Evolutionary conservation across 345 rosid species (phyloP), one percentile per base, ranked within the genome.

Genomic region (Euphorbia pulcherrima): DNA sequence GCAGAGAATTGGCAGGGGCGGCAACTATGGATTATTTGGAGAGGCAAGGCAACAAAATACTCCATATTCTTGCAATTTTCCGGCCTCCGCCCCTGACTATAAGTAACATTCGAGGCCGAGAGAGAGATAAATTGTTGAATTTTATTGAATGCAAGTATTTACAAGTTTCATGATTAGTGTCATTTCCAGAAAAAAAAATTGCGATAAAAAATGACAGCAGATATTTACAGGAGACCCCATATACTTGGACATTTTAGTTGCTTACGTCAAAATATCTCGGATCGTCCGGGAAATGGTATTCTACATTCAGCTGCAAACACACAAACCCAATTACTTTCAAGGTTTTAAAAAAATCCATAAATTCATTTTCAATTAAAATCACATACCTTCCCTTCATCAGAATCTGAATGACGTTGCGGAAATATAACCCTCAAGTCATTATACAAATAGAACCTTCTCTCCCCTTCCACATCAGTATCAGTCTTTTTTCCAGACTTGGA

Each of bases 341-440:
- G 50, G 12, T 14, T 2, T 29, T 41, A 29, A 18, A 24, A 23
- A 28, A 44, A 53, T 16, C 35, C 50, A 39, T 54, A 17, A 18
- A 16, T 47, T 44, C n/a, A 33, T 28, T 4, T 35, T 30, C 33
- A 66, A 44, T 40, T 28, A 62, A 70, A 47, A 51, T 33, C 82
- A 6, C 11, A 66, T 87, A 93, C 98, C 97, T 90, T 90, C 78
- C 98, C 96, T 83, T 93, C 98, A 64, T 93, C 98, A 33, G 89
- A 64, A 65, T 93, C 98, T 39, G 97, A 82, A 83, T 93, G 98
- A 57, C 96, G 96, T 72, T 88, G 98, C 60, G 97, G 96, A 72
- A 93, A 93, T 53, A 93, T 90, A 1, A 84, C 96, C 76, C 92
- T 86, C 83, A 93, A 60, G 70, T 93, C 96, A 67, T 88, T 90